Evolutionary conservation across 768 basidiomycete genomes (phyloP).

Genomic region (Rubroboletus satanas): DNA sequence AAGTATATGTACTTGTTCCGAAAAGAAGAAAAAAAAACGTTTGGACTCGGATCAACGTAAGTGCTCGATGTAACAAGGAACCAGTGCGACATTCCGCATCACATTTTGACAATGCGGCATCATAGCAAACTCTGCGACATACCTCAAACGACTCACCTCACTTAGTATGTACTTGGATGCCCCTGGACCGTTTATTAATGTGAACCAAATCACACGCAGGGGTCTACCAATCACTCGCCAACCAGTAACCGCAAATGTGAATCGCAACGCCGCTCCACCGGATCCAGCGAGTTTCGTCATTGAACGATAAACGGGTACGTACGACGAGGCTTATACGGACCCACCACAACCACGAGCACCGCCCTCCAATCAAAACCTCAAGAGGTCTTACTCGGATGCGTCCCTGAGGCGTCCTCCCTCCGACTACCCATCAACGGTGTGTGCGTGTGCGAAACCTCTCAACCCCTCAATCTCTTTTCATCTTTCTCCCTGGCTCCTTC

Average conservation of each 20-base stretch:
- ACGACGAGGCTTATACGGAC: background rate
- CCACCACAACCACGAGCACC: background rate
- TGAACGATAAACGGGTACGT: too few species aligned
- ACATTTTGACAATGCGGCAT: too few species aligned
- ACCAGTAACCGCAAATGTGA: too few species aligned
- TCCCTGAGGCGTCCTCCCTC: background rate
- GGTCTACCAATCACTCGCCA: too few species aligned
- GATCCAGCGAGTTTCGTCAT: too few species aligned
- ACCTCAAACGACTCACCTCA: too few species aligned
- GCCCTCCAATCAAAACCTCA: background rate
- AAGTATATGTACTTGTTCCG: background rate
- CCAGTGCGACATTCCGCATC: background rate
- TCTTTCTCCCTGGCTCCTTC: background rate
- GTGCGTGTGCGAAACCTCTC: background rate
- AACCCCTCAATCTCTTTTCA: background rate
- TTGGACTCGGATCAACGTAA: background rate
- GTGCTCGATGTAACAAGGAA: background rate
- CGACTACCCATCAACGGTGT: background rate
- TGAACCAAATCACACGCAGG: too few species aligned
- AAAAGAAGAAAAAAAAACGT: background rate
- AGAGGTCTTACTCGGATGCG: background rate
- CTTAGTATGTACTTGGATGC: too few species aligned
- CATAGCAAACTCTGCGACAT: too few species aligned
- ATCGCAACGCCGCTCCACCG: too few species aligned
- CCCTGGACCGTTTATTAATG: too few species aligned